Evolutionary conservation across 2,329 filamentous ascomycete species (phyloP).

Genomic region (Fusarium robinianum): DNA sequence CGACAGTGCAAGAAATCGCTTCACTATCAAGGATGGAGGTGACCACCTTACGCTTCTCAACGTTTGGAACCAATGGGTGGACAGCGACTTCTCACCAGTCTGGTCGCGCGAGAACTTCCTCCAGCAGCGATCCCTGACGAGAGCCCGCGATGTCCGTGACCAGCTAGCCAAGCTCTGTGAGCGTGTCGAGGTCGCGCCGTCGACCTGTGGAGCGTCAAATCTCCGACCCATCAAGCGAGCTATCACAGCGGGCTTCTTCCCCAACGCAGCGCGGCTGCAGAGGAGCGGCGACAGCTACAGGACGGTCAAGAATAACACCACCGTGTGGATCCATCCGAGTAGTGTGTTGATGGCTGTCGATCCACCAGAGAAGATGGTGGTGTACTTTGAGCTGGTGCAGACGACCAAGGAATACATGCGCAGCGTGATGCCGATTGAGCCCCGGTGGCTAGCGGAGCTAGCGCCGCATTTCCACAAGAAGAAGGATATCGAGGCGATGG

Average conservation of each 20-base stretch:
- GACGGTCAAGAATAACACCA: slow-evolving; percentile 87
- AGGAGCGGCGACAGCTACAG: slow-evolving; percentile 85
- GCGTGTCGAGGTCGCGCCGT: slow-evolving; percentile 80
- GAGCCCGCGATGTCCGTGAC: slow-evolving; percentile 88
- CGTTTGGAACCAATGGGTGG: slow-evolving; percentile 94
- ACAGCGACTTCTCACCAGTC: slow-evolving; percentile 83
- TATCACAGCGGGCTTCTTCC: slow-evolving; percentile 90
- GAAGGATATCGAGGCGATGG: slow-evolving; percentile 82
- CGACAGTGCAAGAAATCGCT: slow-evolving; percentile 84
- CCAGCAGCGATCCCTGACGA: slow-evolving; percentile 85
- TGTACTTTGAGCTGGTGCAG: slow-evolving; percentile 83
- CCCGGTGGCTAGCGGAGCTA: slow-evolving; percentile 84
- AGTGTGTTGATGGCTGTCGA: slow-evolving; percentile 78
- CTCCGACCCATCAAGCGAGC: slow-evolving; percentile 80
- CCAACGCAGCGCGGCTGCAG: slow-evolving; percentile 84
- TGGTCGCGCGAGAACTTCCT: slow-evolving; percentile 95
- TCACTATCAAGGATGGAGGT: slow-evolving; percentile 87
- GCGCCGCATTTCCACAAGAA: slow-evolving; percentile 96
- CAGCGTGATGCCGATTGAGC: slow-evolving; percentile 80
- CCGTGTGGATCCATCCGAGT: slow-evolving; percentile 89
- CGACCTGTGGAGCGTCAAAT: slow-evolving; percentile 71
- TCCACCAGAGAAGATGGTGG: slow-evolving; percentile 77
- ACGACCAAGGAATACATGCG: slow-evolving; percentile 94
- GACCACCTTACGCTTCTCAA: slow-evolving; percentile 89
- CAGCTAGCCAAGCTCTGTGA: slow-evolving; percentile 93